Evolutionary conservation across 495 filamentous ascomycete genomes (phyloP).

Genomic region (Hyaloscypha bicolor): DNA sequence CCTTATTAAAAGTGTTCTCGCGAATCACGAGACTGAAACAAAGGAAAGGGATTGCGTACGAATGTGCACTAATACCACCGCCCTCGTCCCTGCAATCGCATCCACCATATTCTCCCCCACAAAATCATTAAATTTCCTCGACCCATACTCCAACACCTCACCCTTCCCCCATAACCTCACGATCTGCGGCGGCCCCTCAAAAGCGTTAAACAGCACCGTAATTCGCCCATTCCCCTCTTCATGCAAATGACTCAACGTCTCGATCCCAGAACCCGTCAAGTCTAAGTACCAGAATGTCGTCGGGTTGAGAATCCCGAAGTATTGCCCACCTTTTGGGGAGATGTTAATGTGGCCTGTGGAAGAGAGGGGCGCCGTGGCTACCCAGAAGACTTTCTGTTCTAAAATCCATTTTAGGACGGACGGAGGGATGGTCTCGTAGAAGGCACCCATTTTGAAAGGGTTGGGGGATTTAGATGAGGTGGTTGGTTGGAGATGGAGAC

Average conservation of each 20-base stretch:
- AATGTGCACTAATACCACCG: slow-evolving; percentile 65
- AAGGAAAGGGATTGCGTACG: slow-evolving; percentile 25
- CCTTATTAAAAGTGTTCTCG: too few species aligned
- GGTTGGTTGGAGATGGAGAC: background rate
- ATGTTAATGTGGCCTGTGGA: slow-evolving; percentile 62
- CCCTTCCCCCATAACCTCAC: slow-evolving; percentile 71
- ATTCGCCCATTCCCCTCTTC: slow-evolving; percentile 78
- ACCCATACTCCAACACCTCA: slow-evolving; percentile 61
- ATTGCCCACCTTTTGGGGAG: slow-evolving; percentile 68
- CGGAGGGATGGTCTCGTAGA: slow-evolving; percentile 61
- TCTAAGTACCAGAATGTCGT: slow-evolving; percentile 72
- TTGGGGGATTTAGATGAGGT: background rate
- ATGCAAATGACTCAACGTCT: slow-evolving; percentile 73
- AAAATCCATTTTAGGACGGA: slow-evolving; percentile 60
- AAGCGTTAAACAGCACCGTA: slow-evolving; percentile 72
- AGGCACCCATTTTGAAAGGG: slow-evolving; percentile 56
- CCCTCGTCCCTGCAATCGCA: slow-evolving; percentile 52
- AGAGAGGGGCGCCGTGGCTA: slow-evolving; percentile 64
- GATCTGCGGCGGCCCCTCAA: slow-evolving; percentile 65
- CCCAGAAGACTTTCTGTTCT: slow-evolving; percentile 67
- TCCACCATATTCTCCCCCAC: slow-evolving; percentile 47
- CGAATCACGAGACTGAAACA: too few species aligned
- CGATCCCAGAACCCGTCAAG: slow-evolving; percentile 67
- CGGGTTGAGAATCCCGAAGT: slow-evolving; percentile 60
- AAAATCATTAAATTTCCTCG: slow-evolving; percentile 47